Percentiles rank a stretch among this genome's conserved stretches.
phyloP scores from a whole-genome alignment of 1,139 yeast species.

The Diutina mesorugosa region DNA sequence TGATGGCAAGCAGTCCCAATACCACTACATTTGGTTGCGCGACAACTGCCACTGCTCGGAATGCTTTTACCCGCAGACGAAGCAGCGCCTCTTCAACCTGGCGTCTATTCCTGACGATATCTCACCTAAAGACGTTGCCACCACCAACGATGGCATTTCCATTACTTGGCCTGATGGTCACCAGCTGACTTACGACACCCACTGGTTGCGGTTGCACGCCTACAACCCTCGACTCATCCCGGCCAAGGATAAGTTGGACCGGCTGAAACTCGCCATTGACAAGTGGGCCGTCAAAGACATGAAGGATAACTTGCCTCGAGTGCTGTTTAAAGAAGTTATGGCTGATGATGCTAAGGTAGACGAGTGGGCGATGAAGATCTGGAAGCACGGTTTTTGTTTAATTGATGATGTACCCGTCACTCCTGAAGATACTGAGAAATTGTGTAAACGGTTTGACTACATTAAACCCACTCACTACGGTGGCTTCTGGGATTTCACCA shows the following conservation, averaged over 20 bases:
- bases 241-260: slow-evolving; percentile 14
- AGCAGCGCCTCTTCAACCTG: slow-evolving; percentile 52
- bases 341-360: slow-evolving; percentile 29
- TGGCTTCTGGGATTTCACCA: slow-evolving; percentile 73
- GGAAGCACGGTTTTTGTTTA: slow-evolving; percentile 51
- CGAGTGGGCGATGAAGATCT: slow-evolving; percentile 49
- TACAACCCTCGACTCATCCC: slow-evolving; percentile 39
- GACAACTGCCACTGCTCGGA: slow-evolving; percentile 57
- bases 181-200: slow-evolving; percentile 27
- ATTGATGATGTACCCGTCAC: slow-evolving; percentile 51
- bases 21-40: slow-evolving; percentile 53
- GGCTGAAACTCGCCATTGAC: slow-evolving; percentile 15
- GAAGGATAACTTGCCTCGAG: slow-evolving; percentile 32
- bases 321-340: slow-evolving; percentile 38
- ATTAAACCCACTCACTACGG: slow-evolving; percentile 69
- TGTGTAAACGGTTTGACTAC: slow-evolving; percentile 49
- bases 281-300: slow-evolving; percentile 42
- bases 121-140: slow-evolving; percentile 12
- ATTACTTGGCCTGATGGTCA: slow-evolving; percentile 17
- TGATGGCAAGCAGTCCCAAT: slow-evolving; percentile 7
- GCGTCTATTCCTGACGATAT: slow-evolving; percentile 39
- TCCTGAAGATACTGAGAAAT: slow-evolving; percentile 47
- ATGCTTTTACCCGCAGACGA: slow-evolving; percentile 49
- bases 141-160: neutral
- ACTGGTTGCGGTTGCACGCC: slow-evolving; percentile 50